Evolutionary conservation across 208 protist species (phyloP), one percentile per base, ranked within the genome.

Genomic region (Lotmaria passim): DNA sequence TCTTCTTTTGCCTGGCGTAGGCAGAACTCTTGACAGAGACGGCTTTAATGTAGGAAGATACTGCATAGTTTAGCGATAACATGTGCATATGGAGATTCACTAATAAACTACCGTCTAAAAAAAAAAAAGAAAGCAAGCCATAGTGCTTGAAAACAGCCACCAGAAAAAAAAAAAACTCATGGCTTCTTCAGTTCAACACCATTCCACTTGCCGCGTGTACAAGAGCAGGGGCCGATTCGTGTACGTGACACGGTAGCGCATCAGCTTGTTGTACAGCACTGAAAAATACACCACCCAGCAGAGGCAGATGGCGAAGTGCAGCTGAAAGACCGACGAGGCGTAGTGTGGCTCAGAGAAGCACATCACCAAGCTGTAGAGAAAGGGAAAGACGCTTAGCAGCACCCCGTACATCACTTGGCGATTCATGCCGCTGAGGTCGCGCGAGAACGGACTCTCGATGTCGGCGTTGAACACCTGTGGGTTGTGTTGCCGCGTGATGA

Each of bases 401-500:
- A 91, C 3, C 28, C 89, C 84, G 56, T 70, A 78, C 28, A 82
- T 43, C 3, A 94, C 79, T 62, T 81, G 81, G 21, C 67, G 61
- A 46, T 94, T 94, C 67, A 92, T 83, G 8, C 60, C 62, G 47
- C 83, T 85, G 14, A 94, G 70, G 55, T 87, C 83, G 24, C 86
- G 83, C 17, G 79, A 74, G 69, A 94, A 91, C 10, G 82, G 85
- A 43, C 79, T 86, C 43, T 90, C 86, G 56, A 89, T 84, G 61
- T 87, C 73, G 11, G 72, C 75, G 24, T 81, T 69, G 66, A 84
- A 84, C 44, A 83, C 61, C 53, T 56, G 68, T 1, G 86, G 81
- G 44, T 89, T 64, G 72, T 94, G 86, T 55, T 93, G 88, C 19
- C 78, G 74, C 6, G 91, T 96, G 15, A 94, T 11, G 2, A 96